Percentiles rank a stretch among this genome's conserved stretches.
phyloP scores from a whole-genome alignment of 192 early-diverging fungal genomes.

The Linnemannia hyalina region DNA sequence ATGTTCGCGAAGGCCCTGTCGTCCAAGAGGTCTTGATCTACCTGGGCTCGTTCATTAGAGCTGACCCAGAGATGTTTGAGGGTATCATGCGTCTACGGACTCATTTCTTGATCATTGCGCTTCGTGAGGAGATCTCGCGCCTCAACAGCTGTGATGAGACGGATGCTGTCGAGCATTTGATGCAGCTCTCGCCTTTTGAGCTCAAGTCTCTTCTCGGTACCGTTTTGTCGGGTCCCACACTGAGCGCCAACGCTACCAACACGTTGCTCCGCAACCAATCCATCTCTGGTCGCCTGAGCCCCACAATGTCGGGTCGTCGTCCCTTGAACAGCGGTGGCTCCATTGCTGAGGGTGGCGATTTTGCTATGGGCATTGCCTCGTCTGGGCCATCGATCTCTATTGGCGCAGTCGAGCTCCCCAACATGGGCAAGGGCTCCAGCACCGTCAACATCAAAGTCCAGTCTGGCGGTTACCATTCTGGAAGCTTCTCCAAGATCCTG shows the following conservation, averaged over 20 bases:
- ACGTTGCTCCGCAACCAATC: constrained; percentile 55
- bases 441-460: constrained; percentile 70
- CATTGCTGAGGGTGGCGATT: not conserved
- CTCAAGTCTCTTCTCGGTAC: constrained; percentile 78
- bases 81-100: constrained; percentile 84
- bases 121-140: constrained; percentile 84
- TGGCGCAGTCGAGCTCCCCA: constrained; percentile 13
- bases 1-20: constrained; percentile 83
- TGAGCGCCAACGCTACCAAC: constrained; percentile 54
- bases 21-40: constrained; percentile 87
- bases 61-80: constrained; percentile 74
- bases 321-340: not conserved
- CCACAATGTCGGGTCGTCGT: constrained; percentile 21
- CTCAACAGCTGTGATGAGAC: constrained; percentile 78
- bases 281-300: constrained; percentile 46
- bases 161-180: constrained; percentile 79
- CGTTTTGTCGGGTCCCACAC: constrained; percentile 70
- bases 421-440: constrained; percentile 44
- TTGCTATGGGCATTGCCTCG: not conserved
- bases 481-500: constrained; percentile 78
- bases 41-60: constrained; percentile 76
- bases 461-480: constrained; percentile 76
- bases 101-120: constrained; percentile 84
- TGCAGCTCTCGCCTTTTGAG: constrained; percentile 86
- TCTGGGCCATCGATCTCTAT: constrained; percentile 16